These are phyloP conservation scores for Salix arbutifolia DNA, from an alignment of 345 rosid species.

Conservation along the genomic window DNA sequence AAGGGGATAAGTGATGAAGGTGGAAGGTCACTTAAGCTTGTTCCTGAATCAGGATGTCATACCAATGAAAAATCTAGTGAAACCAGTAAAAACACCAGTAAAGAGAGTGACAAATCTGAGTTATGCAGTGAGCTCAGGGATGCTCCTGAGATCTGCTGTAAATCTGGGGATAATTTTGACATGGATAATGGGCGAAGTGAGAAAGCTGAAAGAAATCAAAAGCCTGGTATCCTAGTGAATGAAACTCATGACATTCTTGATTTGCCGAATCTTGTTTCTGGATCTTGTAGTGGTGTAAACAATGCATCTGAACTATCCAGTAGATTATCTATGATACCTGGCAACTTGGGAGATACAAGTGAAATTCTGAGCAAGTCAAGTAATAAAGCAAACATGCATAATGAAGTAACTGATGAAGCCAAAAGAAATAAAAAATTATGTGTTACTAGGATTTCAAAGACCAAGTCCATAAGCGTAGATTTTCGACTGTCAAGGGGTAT, in stretches of 20 bases:
- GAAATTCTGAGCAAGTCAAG: constrained; percentile 38
- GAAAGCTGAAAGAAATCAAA: constrained; percentile 36
- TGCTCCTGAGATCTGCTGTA: constrained; percentile 29
- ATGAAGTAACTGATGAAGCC: constrained; percentile 39
- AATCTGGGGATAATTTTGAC: constrained; percentile 31
- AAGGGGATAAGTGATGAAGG: constrained; percentile 20
- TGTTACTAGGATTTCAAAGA: constrained; percentile 62
- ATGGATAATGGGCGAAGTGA: constrained; percentile 27
- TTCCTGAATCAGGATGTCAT: constrained; percentile 35
- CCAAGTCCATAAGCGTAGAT: constrained; percentile 80
- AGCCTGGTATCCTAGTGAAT: constrained; percentile 33
- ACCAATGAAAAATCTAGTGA: constrained; percentile 38
- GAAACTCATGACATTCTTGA: constrained; percentile 30
- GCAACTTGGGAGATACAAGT: constrained; percentile 39
- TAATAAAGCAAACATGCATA: constrained; percentile 29
- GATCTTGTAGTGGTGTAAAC: constrained; percentile 28
- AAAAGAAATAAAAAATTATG: constrained; percentile 56
- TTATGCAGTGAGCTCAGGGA: constrained; percentile 28
- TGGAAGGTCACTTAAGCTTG: constrained; percentile 25
- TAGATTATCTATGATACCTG: constrained; percentile 32
- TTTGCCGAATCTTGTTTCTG: constrained; percentile 34
- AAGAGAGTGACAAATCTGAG: constrained; percentile 28
- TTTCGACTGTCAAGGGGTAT: constrained; percentile 94
- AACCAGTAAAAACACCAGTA: constrained; percentile 14
- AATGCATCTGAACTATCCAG: constrained; percentile 36